Conservation (phyloP, 306 rosid species). For the Corylus avellana region DNA sequence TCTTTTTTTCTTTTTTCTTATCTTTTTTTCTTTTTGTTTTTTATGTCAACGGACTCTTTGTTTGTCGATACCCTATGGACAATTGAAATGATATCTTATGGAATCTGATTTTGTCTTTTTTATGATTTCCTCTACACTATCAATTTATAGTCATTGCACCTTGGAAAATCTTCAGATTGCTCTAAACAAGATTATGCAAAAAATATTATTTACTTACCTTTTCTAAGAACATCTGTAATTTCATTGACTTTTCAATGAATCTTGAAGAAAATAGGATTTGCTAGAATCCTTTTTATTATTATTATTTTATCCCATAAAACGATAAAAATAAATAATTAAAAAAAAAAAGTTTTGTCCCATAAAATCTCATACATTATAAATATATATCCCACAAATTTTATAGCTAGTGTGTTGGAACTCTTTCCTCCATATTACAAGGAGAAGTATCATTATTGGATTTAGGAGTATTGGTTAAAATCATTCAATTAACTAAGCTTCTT, state of each 20-base stretch:
- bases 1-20: not conserved
- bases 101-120: not conserved
- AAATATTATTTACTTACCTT: not conserved
- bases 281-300: too few relatives aligned
- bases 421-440: not conserved
- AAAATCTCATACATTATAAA: too few relatives aligned
- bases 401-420: too few relatives aligned
- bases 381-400: too few relatives aligned
- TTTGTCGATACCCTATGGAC: not conserved
- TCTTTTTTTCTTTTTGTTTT: not conserved
- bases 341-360: too few relatives aligned
- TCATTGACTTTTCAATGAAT: conserved; percentile 2
- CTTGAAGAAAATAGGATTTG: not conserved
- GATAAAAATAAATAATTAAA: too few relatives aligned
- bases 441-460: not conserved
- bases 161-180: not conserved
- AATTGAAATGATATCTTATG: conserved; percentile 1
- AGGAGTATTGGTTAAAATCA: not conserved
- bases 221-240: not conserved
- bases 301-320: too few relatives aligned
- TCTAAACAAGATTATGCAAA: not conserved
- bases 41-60: not conserved
- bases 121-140: not conserved
- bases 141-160: not conserved
- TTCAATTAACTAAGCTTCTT: not conserved